These are phyloP conservation scores for Podospora tetraspora DNA, from an alignment of 495 filamentous ascomycete species.

Conservation along the genomic window DNA sequence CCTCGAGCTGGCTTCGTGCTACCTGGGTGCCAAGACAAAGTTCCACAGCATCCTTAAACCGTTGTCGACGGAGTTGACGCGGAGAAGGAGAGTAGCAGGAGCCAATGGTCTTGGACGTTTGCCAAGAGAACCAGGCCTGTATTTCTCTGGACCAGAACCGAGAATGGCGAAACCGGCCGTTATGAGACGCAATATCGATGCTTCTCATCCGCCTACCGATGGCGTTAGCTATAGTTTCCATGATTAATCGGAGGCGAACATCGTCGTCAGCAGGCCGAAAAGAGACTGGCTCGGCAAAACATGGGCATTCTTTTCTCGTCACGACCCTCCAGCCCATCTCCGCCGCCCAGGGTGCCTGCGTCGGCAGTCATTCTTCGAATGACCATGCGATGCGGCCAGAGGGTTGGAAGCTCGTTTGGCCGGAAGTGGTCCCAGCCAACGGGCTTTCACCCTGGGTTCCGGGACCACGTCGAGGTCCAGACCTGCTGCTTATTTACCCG, in stretches of 20 bases:
- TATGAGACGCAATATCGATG: neutral
- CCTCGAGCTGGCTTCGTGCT: neutral
- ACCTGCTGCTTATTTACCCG: neutral
- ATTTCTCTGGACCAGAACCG: neutral
- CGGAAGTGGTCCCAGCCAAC: neutral
- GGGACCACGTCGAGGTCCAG: neutral
- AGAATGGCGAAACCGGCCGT: neutral
- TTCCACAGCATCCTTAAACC: neutral
- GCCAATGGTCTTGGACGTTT: neutral
- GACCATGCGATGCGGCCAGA: neutral
- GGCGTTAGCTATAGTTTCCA: constrained; percentile 7
- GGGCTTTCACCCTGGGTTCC: neutral
- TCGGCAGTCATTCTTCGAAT: constrained; percentile 16
- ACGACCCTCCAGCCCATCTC: neutral
- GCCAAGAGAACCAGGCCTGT: neutral
- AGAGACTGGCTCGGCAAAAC: constrained; percentile 10
- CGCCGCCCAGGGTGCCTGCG: neutral
- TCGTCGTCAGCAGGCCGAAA: constrained; percentile 4
- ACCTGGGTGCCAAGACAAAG: neutral
- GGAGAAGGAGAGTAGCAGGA: neutral
- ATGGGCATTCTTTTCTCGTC: neutral
- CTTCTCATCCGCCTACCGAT: constrained; percentile 6
- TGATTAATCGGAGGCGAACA: constrained; percentile 3
- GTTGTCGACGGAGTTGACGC: neutral
- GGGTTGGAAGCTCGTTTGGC: neutral